Conservation (phyloP, 2,329 filamentous ascomycete species). For the Didymella pinodella region DNA sequence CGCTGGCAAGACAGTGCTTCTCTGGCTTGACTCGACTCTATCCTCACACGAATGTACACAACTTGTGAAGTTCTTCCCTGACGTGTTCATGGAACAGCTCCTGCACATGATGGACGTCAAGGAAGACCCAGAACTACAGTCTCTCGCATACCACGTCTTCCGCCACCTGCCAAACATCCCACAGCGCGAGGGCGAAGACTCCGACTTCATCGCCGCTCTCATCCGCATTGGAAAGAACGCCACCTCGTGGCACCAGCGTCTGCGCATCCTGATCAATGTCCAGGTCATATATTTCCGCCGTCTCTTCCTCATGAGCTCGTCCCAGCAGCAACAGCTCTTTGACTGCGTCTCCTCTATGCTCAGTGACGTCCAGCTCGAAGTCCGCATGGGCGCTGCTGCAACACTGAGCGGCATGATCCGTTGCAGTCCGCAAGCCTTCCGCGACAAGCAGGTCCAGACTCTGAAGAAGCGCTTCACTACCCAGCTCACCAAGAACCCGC, state of each 20-base stretch:
- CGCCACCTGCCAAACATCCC: constrained; percentile 95
- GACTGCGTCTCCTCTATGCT: constrained; percentile 96
- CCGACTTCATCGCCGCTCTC: constrained; percentile 81
- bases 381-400: constrained; percentile 88
- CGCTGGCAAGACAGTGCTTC: constrained; percentile 91
- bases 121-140: constrained; percentile 94
- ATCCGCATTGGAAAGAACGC: constrained; percentile 87
- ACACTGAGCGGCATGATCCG: constrained; percentile 98
- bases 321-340: constrained; percentile 82
- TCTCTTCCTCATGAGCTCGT: constrained; percentile 80
- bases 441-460: constrained; percentile 76
- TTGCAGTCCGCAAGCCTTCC: constrained; percentile 84
- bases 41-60: constrained; percentile 93
- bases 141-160: constrained; percentile 95
- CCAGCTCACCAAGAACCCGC: constrained; percentile 80
- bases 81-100: constrained; percentile 87
- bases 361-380: constrained; percentile 88
- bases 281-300: constrained; percentile 98
- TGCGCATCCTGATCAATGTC: constrained; percentile 96
- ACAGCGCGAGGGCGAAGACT: constrained; percentile 84
- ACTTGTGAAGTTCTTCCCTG: constrained; percentile 88
- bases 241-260: constrained; percentile 91
- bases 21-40: constrained; percentile 92
- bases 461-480: constrained; percentile 82
- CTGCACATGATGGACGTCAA: constrained; percentile 99